Evolutionary conservation across 148 eudicot species (phyloP), one percentile per base, ranked within the genome.

Genomic region (Cornus kousa): DNA sequence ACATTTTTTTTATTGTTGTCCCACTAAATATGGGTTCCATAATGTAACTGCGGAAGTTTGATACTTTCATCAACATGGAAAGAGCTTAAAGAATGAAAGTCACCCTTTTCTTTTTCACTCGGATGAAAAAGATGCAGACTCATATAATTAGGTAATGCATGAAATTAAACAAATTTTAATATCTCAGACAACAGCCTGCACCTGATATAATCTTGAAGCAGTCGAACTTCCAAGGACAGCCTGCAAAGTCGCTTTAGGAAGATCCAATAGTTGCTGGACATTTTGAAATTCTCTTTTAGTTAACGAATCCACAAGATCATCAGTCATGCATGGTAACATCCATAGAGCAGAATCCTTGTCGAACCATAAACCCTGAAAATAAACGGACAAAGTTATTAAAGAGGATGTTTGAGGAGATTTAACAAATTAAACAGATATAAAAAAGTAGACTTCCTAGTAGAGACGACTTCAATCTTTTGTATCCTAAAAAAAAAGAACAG

Each of bases 241-340:
- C 80, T 87, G 91, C 84, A 93, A 74, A 69, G 74, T 80, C 39
- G 70, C 75, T 77, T 82, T 69, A 28, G 97, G 87, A 84, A 90
- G 83, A 85, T 90, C 87, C 78, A 95, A 76, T 62, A 95, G 85
- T 75, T 93, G 96, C 82, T 89, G 91, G 66, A 95, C 83, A 83
- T 81, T 88, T 55, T 82, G 77, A 66, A 91, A 78, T 60, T 93
- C 93, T 79, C 78, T 86, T 87, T 84, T 85, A 67, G 73, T 78
- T 71, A 95, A 83, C 48, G 70, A 82, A 75, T 60, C 83, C 75
- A 85, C 68, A 57, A 93, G 89, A 81, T 93, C 93, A 59, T 79
- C 87, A 77, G 83, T 91, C 93, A 93, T 87, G 88, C 85, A 81
- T 76, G 97, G 94, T 79, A 95, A 83, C 99, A 95, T 95, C 89